Conservation (phyloP, 371 early-diverging fungal genomes). For the Basidiobolus meristosporus region DNA sequence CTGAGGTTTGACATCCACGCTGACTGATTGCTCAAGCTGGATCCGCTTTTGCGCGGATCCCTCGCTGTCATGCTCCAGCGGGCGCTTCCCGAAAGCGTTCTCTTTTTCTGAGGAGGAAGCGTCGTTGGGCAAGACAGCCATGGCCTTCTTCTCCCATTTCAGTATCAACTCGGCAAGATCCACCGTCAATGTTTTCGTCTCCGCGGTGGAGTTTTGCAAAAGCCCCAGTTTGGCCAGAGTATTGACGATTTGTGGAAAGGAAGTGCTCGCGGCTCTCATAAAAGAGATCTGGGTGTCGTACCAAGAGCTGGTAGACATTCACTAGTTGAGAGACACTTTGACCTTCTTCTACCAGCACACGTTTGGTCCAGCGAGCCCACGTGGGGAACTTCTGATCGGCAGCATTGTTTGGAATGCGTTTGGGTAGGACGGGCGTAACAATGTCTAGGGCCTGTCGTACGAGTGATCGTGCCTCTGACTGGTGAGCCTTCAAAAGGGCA, state of each 20-base stretch:
- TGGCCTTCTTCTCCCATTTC: slow-evolving; percentile 62
- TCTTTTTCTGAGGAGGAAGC: slow-evolving; percentile 5
- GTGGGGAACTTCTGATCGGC: slow-evolving; percentile 36
- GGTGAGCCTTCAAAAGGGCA: slow-evolving; percentile 73
- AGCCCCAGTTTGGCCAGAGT: slow-evolving; percentile 73
- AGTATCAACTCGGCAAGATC: slow-evolving; percentile 80
- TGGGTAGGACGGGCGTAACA: slow-evolving; percentile 73
- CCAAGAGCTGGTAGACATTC: slow-evolving; percentile 77
- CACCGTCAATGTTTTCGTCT: slow-evolving; percentile 68
- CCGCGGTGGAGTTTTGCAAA: slow-evolving; percentile 63
- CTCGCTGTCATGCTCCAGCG: slow-evolving; percentile 1
- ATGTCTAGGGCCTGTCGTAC: slow-evolving; percentile 89
- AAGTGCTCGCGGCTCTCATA: slow-evolving; percentile 78
- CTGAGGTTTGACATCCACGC: slow-evolving; percentile 4
- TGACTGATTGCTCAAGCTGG: slow-evolving; percentile 8
- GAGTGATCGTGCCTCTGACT: slow-evolving; percentile 58
- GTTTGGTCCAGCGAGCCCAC: slow-evolving; percentile 77
- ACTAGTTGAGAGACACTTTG: slow-evolving; percentile 73
- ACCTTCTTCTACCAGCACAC: slow-evolving; percentile 77
- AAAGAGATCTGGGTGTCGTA: slow-evolving; percentile 74
- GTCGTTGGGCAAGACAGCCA: slow-evolving; percentile 6
- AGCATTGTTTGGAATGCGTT: slow-evolving; percentile 35
- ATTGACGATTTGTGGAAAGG: slow-evolving; percentile 66
- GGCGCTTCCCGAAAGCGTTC: slow-evolving; percentile 2
- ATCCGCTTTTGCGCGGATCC: slow-evolving; percentile 11